Evolutionary conservation across 176 grass and related monocot genomes (phyloP).

Genomic region (Rhynchospora breviuscula): DNA sequence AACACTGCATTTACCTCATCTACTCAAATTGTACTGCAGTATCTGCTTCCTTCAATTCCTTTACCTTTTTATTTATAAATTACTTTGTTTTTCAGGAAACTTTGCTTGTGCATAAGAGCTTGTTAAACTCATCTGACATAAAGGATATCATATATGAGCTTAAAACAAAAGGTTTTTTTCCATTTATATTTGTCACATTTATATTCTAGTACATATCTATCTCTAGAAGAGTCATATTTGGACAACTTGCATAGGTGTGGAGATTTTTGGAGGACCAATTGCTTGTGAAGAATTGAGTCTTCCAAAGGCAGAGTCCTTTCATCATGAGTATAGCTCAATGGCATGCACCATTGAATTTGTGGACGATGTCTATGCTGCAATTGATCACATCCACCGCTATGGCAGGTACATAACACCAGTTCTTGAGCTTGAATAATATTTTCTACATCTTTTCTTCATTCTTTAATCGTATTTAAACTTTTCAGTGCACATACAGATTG

Average conservation of each 20-base stretch:
- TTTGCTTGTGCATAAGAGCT: constrained; percentile 83
- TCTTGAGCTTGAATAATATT: constrained; percentile 1
- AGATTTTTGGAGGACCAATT: constrained; percentile 63
- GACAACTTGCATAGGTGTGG: constrained; percentile 45
- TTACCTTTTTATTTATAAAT: not conserved
- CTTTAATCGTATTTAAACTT: constrained; percentile 6
- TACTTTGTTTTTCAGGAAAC: constrained; percentile 55
- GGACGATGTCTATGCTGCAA: constrained; percentile 72
- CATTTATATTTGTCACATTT: not conserved
- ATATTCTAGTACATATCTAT: not conserved
- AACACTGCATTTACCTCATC: constrained; percentile 3
- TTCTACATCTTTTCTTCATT: not conserved
- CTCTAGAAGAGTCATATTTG: not conserved
- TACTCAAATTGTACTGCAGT: not conserved
- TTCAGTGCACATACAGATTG: constrained; percentile 93
- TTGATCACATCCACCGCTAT: constrained; percentile 85
- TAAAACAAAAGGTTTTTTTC: constrained; percentile 35
- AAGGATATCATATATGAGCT: constrained; percentile 63
- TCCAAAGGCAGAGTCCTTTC: constrained; percentile 58
- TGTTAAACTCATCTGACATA: constrained; percentile 48
- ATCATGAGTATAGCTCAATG: constrained; percentile 80
- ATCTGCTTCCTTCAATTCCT: not conserved
- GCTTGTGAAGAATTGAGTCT: constrained; percentile 40
- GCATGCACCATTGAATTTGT: constrained; percentile 84
- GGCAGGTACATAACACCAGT: constrained; percentile 52